Evolutionary conservation across 495 filamentous ascomycete species (phyloP), one percentile per base, ranked within the genome.

Genomic region (Aspergillus asperescens): DNA sequence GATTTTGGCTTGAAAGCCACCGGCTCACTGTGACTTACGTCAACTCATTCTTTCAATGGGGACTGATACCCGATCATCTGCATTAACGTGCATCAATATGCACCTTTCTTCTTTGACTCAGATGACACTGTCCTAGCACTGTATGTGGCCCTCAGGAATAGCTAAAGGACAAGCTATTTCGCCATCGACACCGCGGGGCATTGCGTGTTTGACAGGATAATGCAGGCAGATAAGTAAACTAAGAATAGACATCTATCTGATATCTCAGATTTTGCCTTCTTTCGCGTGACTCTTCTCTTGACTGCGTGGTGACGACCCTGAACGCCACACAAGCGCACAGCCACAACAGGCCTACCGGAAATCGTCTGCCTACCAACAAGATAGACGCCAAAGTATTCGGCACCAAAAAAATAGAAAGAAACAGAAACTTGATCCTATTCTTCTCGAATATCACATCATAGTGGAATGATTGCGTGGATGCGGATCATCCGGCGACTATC

Each of bases 401-500:
- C 32, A 29, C 12, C 19, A 8, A n/a, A 38, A 31, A n/a, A 24
- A 25, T 38, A 25, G 12, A 10, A 19, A 5, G 20, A 24, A 24
- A 24, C 42, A 19, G 2, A 24, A 27, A 27, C 13, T 37, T 29
- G 12, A 19, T 43, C 27, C 37, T 32, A 19, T 10, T 19, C 16
- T 42, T 23, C 9, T 15, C 15, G 16, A 18, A 35, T 27, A 31
- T 12, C 15, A 24, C 25, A 42, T 18, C 5, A 12, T 19, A n/a
- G 23, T 28, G 25, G 24, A 35, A 42, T 18, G 44, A 44, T 60
- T 53, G 34, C 52, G 52, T 56, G 28, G 53, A 39, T 34, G 46
- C 12, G 8, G 41, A 47, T 37, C 1, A 37, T n/a, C 7, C 29
- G 7, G 35, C 22, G 25, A 16, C 34, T 45, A 23, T 23, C 32